Evolutionary conservation across 2,329 filamentous ascomycete species (phyloP), one percentile per base, ranked within the genome.

Genomic region (Dothideomycetidae sp.): DNA sequence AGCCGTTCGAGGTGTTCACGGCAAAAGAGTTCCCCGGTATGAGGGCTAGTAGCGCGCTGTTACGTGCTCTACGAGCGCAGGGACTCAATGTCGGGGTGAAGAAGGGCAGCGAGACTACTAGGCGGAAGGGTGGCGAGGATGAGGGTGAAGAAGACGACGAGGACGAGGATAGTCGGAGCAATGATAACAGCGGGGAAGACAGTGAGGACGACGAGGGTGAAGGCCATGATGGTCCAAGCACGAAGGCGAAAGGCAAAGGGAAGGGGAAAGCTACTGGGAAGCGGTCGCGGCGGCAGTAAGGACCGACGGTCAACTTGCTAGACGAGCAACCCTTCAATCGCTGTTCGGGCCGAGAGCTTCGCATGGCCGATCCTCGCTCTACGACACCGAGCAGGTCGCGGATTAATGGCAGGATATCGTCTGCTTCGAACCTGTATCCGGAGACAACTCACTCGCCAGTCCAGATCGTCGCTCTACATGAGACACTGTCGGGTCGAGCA

Each of bases 21-120:
- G 82, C 82, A 30, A 90, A 88, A 53, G 81, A 88, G 52, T 90
- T 90, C 42, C 80, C 81, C 0, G 82, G 82, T 4, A 90, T 90
- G 81, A 68, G 76, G 40, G 75, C 80, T 1, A 85, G 79, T 54
- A 85, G 79, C 16, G 64, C 70, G 12, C 59, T 90, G 26, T 82
- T 82, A 1, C 81, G 81, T 54, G 67, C 71, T 19, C 61, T 90
- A 40, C 82, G 83, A 55, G 68, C 80, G 49, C 82, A 88, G 58
- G 82, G 82, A 3, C 82, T 82, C 50, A 75, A 84, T 34, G 85
- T 90, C 43, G 81, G 81, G 23, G 81, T 88, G 44, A 88, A 88
- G 61, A 90, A 88, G 54, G 82, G 82, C 10, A 85, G 82, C 46
- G 78, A 84, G 42, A 60, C 62, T 30, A 55, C 63, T 31, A 51